These are phyloP conservation scores for Eucalyptus melliodora DNA, from an alignment of 345 rosid species.

Conservation along the genomic window DNA sequence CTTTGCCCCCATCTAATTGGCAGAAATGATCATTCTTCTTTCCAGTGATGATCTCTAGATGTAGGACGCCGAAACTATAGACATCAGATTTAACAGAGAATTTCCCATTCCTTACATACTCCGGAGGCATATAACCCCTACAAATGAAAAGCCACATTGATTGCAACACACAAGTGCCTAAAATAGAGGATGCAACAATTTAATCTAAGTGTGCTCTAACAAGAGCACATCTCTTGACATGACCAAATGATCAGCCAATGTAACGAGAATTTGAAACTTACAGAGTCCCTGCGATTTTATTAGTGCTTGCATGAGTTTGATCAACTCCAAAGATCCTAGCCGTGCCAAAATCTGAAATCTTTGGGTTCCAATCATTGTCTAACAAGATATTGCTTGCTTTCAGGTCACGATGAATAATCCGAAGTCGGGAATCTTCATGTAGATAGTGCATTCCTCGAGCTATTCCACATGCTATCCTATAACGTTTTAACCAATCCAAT, in stretches of 20 bases:
- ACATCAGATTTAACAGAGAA: neutral
- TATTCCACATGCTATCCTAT: neutral
- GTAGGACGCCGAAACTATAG: conserved; percentile 6
- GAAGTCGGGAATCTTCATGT: conserved; percentile 6
- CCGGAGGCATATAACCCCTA: neutral
- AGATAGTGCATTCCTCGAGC: conserved; percentile 3
- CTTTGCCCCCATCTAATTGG: neutral
- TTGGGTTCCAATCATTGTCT: conserved; percentile 1
- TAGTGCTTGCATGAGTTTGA: neutral
- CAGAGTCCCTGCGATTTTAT: conserved; percentile 1
- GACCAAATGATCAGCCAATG: neutral
- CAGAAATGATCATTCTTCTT: neutral
- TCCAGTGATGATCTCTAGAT: neutral
- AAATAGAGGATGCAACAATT: neutral
- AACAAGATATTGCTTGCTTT: conserved; percentile 7
- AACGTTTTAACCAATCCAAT: neutral
- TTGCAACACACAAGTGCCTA: too few relatives aligned
- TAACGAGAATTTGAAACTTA: too few relatives aligned
- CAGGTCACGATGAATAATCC: conserved; percentile 8
- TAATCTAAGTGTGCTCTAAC: neutral
- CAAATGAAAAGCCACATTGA: neutral
- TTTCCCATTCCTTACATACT: neutral
- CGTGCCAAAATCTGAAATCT: neutral
- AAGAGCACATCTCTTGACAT: neutral
- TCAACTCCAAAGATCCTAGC: neutral